Evolutionary conservation across 176 grass and related monocot genomes (phyloP), one percentile per base, ranked within the genome.

Genomic region (Eragrostis nindensis): DNA sequence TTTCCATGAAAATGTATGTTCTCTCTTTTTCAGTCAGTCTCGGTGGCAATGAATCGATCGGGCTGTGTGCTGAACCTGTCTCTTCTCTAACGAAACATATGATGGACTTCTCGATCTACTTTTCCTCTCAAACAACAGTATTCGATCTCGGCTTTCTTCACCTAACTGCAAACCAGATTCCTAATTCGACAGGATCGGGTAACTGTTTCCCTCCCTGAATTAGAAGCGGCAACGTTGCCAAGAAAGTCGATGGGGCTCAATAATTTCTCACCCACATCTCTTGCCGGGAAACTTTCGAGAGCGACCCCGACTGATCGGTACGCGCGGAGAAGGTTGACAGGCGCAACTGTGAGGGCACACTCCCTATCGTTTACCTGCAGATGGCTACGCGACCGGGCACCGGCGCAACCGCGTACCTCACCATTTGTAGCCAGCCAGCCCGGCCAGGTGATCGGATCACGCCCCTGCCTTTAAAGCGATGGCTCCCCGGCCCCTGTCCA

Each of bases 381-480:
- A 76, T 16, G 64, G 82, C 24, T 17, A 87, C 47, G 45, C 55
- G 57, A 54, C 27, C 49, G 2, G 53, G 73, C 74, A 61, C 45
- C 59, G 0, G 24, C 41, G 36, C 62, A 56, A 62, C 79, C 18
- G 27, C 21, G 7, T 32, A 52, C n/a, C 54, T 57, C 61, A 42
- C 76, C 77, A 81, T 71, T 77, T 76, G 77, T 52, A 21, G 62
- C 24, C 47, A n/a, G n/a, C n/a, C n/a, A 53, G 48, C 75, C 38
- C 41, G 32, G 32, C 32, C 32, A 52, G 69, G 46, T 19, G 81
- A 73, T 65, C 71, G 68, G 69, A 54, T 59, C 44, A 65, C 38
- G n/a, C 41, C n/a, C 56, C 41, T 41, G 75, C 57, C 52, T 62
- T 70, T 16, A 84, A 76, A 89, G 76, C 82, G 87, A 85, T 76